Evolutionary conservation across 2,329 filamentous ascomycete genomes (phyloP).

Genomic region (Emmonsiellopsis sp.): DNA sequence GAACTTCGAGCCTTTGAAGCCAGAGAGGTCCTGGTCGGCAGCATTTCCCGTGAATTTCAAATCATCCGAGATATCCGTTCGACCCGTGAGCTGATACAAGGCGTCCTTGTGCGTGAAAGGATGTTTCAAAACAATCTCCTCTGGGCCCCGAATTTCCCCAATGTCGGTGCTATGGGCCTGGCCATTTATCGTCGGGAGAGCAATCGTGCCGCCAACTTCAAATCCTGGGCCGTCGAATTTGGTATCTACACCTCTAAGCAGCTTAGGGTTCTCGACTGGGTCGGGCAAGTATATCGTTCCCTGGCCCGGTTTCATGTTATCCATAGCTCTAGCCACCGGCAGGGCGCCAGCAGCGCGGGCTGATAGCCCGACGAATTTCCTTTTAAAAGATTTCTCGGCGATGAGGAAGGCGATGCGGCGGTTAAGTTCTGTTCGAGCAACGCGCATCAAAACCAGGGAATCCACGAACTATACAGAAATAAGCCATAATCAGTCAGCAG

Average conservation of each 20-base stretch:
- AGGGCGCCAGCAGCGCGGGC: constrained; percentile 80
- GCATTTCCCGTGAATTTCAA: constrained; percentile 51
- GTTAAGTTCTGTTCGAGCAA: constrained; percentile 74
- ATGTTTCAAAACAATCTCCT: constrained; percentile 79
- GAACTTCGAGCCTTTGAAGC: constrained; percentile 70
- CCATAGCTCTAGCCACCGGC: constrained; percentile 86
- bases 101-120: constrained; percentile 71
- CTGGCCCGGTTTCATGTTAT: constrained; percentile 68
- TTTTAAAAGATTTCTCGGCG: constrained; percentile 88
- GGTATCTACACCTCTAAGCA: constrained; percentile 71
- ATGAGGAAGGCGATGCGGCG: constrained; percentile 88
- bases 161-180: constrained; percentile 77
- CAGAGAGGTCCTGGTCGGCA: constrained; percentile 43
- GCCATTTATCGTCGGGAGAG: constrained; percentile 76
- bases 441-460: constrained; percentile 84
- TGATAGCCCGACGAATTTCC: constrained; percentile 78
- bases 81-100: constrained; percentile 71
- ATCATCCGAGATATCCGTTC: constrained; percentile 60
- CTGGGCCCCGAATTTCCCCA: constrained; percentile 65
- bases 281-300: constrained; percentile 86
- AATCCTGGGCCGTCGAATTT: constrained; percentile 67
- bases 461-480: constrained; percentile 67
- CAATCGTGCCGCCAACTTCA: constrained; percentile 72
- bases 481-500: constrained; percentile 8
- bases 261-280: constrained; percentile 70